phyloP scores from a whole-genome alignment of 129 eudicot genomes.

The Centrapalus pauciflorus region DNA sequence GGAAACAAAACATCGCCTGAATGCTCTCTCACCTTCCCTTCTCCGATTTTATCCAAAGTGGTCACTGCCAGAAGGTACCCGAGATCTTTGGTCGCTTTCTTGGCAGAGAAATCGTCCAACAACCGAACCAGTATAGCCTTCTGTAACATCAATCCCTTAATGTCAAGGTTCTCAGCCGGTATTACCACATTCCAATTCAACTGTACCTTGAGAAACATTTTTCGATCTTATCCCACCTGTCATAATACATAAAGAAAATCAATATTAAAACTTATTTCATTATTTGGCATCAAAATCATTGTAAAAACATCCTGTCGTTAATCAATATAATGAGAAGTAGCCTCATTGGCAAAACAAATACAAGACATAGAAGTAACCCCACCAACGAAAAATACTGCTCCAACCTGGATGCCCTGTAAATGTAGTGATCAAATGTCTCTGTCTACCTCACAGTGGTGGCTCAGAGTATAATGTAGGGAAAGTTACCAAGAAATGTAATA shows the following conservation, averaged over 20 bases:
- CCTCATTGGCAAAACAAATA: no score
- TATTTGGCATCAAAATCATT: no score
- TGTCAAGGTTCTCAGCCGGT: slow-evolving; percentile 58
- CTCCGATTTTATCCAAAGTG: slow-evolving; percentile 61
- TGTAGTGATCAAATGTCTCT: no score
- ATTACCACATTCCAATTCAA: slow-evolving; percentile 74
- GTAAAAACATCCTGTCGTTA: no score
- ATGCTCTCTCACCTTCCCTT: slow-evolving; percentile 60
- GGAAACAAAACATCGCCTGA: slow-evolving; percentile 69
- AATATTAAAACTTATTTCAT: not conserved
- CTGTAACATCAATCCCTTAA: slow-evolving; percentile 62
- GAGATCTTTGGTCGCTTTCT: slow-evolving; percentile 57
- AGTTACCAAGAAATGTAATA: no score
- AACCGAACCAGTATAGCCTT: slow-evolving; percentile 57
- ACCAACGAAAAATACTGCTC: no score
- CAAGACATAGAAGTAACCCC: no score
- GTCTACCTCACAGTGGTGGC: no score
- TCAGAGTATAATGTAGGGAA: no score
- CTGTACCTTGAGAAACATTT: slow-evolving; percentile 64
- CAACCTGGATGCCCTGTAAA: no score
- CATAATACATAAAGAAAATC: not conserved
- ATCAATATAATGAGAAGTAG: no score
- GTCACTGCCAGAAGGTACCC: slow-evolving; percentile 65
- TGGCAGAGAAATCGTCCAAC: slow-evolving; percentile 59
- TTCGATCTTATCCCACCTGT: slow-evolving; percentile 14